Evolutionary conservation across 2,329 filamentous ascomycete species (phyloP).

Genomic region (Incumbomyces lentus): DNA sequence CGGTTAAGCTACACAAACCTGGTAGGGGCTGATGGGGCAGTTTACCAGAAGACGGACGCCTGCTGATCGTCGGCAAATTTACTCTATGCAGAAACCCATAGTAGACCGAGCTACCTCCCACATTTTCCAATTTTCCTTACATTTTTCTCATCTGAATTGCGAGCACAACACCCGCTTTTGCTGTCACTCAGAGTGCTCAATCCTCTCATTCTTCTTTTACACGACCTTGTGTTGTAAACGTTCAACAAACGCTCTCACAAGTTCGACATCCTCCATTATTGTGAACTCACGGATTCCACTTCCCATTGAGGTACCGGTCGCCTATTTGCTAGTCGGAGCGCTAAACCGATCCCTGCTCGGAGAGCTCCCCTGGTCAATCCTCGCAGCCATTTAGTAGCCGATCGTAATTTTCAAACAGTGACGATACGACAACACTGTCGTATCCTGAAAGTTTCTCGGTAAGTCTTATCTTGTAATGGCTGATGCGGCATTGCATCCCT

Average conservation of each 20-base stretch:
- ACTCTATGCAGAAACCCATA: too few species aligned
- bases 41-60: neutral
- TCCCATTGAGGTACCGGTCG: neutral
- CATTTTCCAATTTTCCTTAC: neutral
- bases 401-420: slow-evolving; percentile 1
- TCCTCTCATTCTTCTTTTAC: neutral
- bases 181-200: neutral
- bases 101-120: neutral
- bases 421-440: neutral
- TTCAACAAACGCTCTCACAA: too few species aligned
- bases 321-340: slow-evolving; percentile 1
- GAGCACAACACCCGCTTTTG: neutral
- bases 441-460: slow-evolving; percentile 1
- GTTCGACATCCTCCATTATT: too few species aligned
- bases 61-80: neutral
- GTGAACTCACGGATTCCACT: too few species aligned
- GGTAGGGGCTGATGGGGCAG: neutral
- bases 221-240: neutral
- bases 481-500: slow-evolving; percentile 21
- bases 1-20: too few species aligned
- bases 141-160: neutral
- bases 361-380: neutral
- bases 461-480: slow-evolving; percentile 16
- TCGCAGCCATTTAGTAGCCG: neutral
- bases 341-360: slow-evolving; percentile 2